A percentile compares a stretch with the other conserved stretches of the same genome.
Conservation (phyloP, 768 basidiomycete genomes). For the Tricholoma bakamatsutake region DNA sequence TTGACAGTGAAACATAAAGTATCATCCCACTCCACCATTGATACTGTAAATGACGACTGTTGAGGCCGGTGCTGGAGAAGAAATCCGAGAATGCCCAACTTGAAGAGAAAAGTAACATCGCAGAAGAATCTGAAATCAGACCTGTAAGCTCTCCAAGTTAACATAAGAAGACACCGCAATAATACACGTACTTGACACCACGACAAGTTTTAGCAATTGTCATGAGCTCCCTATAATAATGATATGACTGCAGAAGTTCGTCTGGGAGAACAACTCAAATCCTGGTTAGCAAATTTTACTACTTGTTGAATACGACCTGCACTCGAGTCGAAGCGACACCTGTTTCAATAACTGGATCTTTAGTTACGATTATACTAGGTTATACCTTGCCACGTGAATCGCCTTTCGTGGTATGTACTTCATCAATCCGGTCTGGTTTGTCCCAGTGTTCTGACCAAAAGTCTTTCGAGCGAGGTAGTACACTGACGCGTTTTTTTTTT, state of each 20-base stretch:
- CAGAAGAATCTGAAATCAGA: conserved; percentile 75
- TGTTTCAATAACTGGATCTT: conserved; percentile 69
- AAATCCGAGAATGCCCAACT: conserved; percentile 19
- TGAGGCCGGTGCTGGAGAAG: not conserved
- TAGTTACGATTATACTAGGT: conserved; percentile 41
- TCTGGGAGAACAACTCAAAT: conserved; percentile 74
- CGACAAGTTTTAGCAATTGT: not conserved
- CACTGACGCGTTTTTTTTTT: conserved; percentile 38
- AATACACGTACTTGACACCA: not conserved
- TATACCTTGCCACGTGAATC: conserved; percentile 57
- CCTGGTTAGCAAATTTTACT: conserved; percentile 1
- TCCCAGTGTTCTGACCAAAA: conserved; percentile 78
- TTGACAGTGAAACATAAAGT: conserved; percentile 70
- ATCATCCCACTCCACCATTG: conserved; percentile 80
- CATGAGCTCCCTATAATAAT: conserved; percentile 51
- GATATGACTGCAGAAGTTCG: conserved; percentile 66
- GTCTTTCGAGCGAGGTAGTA: conserved; percentile 47
- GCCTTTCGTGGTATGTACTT: conserved; percentile 54
- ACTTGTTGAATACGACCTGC: conserved; percentile 35
- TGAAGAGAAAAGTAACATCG: conserved; percentile 71
- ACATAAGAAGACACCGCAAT: not conserved
- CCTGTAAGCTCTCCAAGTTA: conserved; percentile 25
- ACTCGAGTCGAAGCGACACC: conserved; percentile 94
- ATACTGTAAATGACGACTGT: conserved; percentile 47
- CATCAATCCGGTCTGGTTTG: conserved; percentile 79